phyloP scores from a whole-genome alignment of 352 stramenopile genomes.

The Phytopythium ostracodes region DNA sequence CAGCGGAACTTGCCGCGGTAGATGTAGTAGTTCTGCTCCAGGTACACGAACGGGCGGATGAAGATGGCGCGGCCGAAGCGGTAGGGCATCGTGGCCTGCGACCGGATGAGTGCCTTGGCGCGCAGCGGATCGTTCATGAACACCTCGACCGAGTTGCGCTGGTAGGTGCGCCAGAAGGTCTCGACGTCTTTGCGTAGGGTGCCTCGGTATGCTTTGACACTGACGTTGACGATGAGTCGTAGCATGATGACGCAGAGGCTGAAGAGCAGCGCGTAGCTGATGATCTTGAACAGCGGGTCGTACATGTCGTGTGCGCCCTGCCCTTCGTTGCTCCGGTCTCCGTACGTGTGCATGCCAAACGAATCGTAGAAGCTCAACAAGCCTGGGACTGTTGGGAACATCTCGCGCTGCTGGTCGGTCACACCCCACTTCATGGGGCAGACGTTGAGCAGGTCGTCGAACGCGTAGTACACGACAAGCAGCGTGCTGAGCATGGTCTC shows the following conservation, averaged over 20 bases:
- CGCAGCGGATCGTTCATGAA: constrained; percentile 19
- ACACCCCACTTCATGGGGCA: constrained; percentile 10
- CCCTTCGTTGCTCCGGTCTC: constrained; percentile 12
- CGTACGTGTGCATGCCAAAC: constrained; percentile 15
- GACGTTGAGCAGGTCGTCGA: constrained; percentile 12
- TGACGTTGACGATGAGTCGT: constrained; percentile 8
- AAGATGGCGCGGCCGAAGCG: constrained; percentile 19
- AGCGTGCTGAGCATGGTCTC: constrained; percentile 22
- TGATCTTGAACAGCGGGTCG: constrained; percentile 12
- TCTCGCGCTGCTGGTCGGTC: constrained; percentile 12
- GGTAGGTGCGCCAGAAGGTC: constrained; percentile 16
- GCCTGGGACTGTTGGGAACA: constrained; percentile 7
- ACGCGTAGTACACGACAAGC: constrained; percentile 9
- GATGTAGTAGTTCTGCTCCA: constrained; percentile 26
- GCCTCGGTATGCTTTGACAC: not conserved
- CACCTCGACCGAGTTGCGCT: constrained; percentile 21
- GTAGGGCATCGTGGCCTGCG: constrained; percentile 17
- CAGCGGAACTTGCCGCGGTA: constrained; percentile 13
- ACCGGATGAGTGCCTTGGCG: constrained; percentile 18
- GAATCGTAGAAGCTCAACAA: constrained; percentile 15
- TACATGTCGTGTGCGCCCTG: constrained; percentile 11
- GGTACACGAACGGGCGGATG: constrained; percentile 22
- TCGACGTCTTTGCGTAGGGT: constrained; percentile 12
- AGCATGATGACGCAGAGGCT: constrained; percentile 7
- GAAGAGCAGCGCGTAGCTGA: constrained; percentile 14